A percentile compares a stretch with the other conserved stretches of the same genome.
Evolutionary conservation across 768 basidiomycete species (phyloP).

Genomic region (Mycena sanguinolenta): DNA sequence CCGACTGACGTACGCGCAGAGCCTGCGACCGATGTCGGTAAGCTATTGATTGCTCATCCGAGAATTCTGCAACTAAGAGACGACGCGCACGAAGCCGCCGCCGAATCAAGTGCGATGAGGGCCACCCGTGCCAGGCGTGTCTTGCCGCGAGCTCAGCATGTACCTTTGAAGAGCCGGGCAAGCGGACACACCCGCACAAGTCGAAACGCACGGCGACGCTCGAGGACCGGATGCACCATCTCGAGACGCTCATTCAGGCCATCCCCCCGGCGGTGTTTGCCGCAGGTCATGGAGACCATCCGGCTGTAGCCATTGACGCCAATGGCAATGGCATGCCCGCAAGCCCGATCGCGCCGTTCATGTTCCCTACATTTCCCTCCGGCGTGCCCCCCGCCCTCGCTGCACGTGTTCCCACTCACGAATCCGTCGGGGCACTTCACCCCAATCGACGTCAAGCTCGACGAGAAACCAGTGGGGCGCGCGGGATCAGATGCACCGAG

Average conservation of each 20-base stretch:
- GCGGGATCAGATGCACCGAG: conserved; percentile 40
- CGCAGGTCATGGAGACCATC: conserved; percentile 60
- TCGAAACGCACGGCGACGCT: conserved; percentile 90
- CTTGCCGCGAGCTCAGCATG: conserved; percentile 85
- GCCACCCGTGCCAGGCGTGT: conserved; percentile 90
- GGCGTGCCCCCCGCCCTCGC: conserved; percentile 84
- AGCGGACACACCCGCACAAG: conserved; percentile 88
- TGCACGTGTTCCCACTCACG: conserved; percentile 82
- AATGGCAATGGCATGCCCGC: conserved; percentile 30
- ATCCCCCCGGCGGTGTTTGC: conserved; percentile 87
- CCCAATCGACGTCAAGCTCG: conserved; percentile 52
- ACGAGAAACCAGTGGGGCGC: conserved; percentile 56
- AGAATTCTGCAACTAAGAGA: neutral
- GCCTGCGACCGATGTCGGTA: conserved; percentile 94
- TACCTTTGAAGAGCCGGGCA: conserved; percentile 90
- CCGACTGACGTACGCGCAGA: conserved; percentile 55
- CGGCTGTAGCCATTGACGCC: conserved; percentile 48
- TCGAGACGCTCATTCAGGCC: conserved; percentile 87
- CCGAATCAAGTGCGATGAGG: conserved; percentile 90
- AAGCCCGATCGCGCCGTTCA: conserved; percentile 56
- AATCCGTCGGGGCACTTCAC: conserved; percentile 87
- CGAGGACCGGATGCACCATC: conserved; percentile 90
- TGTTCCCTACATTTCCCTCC: conserved; percentile 57
- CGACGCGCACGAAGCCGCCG: conserved; percentile 65
- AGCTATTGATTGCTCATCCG: conserved; percentile 45